Evolutionary conservation across 2,329 filamentous ascomycete genomes (phyloP), one percentile per base, ranked within the genome.

Genomic region (Penicillium expansum): DNA sequence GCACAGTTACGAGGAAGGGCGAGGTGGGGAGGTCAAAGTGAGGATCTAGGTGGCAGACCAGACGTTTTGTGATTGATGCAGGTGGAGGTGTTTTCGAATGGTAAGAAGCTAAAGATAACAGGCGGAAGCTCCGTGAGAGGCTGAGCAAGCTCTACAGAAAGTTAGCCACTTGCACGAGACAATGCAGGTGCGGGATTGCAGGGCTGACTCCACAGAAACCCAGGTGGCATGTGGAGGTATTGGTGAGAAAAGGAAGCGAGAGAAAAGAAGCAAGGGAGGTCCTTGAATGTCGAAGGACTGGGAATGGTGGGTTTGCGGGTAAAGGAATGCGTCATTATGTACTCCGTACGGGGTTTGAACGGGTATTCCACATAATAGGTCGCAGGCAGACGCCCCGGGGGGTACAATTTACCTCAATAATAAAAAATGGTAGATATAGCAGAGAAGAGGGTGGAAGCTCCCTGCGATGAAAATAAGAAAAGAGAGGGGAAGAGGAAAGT

Each of bases 291-390:
- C 39, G 48, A 44, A 59, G 52, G 43, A 62, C 61, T 62, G 61
- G 59, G 55, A 58, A 50, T 62, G 59, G 52, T 68, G 57, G 60
- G 54, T 58, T 57, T 54, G 59, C 61, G 63, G 62, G 50, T 59
- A 53, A 61, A 67, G 64, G 62, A 69, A 72, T 73, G 71, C 71
- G 71, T 73, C 71, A 73, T 73, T 66, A 69, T 68, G 58, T 62
- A 61, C 56, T 65, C n/a, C n/a, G n/a, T n/a, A n/a, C n/a, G n/a
- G 62, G 64, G 62, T 59, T 62, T 62, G 57, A 35, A 53, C 58
- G 52, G 48, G 55, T 52, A 44, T 57, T 58, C 55, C 57, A 57
- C 52, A 55, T 38, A 48, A 22, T 33, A 27, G 35, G 33, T 50
- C 44, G 27, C 39, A 47, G 41, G 27, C 52, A 33, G 30, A 43